Percentiles rank a stretch among this genome's conserved stretches.
Evolutionary conservation across 345 rosid genomes (phyloP).

Genomic region (Geranium brycei): DNA sequence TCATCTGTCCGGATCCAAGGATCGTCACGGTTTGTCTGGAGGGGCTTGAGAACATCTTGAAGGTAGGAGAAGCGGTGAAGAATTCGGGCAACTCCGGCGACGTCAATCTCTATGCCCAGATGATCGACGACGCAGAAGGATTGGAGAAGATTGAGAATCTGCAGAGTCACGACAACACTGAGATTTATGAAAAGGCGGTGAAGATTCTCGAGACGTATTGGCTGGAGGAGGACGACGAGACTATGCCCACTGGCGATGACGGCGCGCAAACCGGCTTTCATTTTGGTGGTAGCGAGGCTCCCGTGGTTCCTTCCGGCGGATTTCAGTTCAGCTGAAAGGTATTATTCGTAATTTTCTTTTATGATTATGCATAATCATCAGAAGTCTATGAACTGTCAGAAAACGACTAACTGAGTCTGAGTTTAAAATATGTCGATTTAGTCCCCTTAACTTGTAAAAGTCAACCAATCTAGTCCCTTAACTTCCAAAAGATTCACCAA

Average conservation of each 20-base stretch:
- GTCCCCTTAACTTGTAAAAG: too few relatives aligned
- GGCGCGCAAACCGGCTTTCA: slow-evolving; percentile 29
- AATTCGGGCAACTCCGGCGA: slow-evolving; percentile 22
- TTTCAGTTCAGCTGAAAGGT: slow-evolving; percentile 48
- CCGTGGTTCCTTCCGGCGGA: slow-evolving; percentile 54
- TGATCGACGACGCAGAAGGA: slow-evolving; percentile 52
- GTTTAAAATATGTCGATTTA: too few relatives aligned
- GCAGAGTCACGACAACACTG: slow-evolving; percentile 47
- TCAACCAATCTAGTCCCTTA: too few relatives aligned
- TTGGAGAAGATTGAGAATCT: slow-evolving; percentile 48
- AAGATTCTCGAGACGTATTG: slow-evolving; percentile 51
- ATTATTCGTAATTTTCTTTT: not conserved
- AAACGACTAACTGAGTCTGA: too few relatives aligned
- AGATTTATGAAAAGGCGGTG: slow-evolving; percentile 51
- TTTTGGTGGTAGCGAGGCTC: slow-evolving; percentile 36
- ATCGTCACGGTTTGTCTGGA: slow-evolving; percentile 45
- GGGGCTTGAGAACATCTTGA: slow-evolving; percentile 47
- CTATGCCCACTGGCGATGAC: slow-evolving; percentile 41
- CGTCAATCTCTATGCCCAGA: slow-evolving; percentile 38
- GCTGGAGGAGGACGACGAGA: slow-evolving; percentile 47
- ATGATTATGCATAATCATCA: too few relatives aligned
- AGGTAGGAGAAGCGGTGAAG: slow-evolving; percentile 45
- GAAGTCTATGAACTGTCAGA: too few relatives aligned
- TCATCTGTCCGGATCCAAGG: slow-evolving; percentile 47
- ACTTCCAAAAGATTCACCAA: too few relatives aligned